Evolutionary conservation across 169 alveolate species (phyloP).

Genomic region (Plasmodium gaboni): DNA sequence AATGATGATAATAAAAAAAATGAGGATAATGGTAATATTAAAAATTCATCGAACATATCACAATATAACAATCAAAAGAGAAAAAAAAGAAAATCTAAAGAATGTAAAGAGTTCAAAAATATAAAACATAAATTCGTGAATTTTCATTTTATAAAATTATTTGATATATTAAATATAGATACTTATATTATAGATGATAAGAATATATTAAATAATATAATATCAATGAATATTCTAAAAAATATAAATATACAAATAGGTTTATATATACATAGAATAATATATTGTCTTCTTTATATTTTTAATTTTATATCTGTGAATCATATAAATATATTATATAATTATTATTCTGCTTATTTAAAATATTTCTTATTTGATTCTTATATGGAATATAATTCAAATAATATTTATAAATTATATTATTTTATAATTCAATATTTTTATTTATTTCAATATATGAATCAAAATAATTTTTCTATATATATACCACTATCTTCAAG

Average conservation of each 20-base stretch:
- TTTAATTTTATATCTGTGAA: constrained; percentile 35
- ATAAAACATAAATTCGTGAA: not conserved
- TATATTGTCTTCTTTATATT: constrained; percentile 3
- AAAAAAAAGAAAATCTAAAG: not conserved
- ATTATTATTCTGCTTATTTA: not conserved
- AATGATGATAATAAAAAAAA: too few species aligned
- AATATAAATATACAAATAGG: constrained; percentile 15
- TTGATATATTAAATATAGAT: constrained; percentile 5
- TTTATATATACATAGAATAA: not conserved
- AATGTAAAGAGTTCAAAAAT: not conserved
- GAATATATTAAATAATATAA: not conserved
- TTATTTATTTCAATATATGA: not conserved
- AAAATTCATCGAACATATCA: too few species aligned
- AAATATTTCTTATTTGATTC: constrained; percentile 2
- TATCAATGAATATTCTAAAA: not conserved
- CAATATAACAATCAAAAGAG: not conserved
- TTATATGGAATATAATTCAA: constrained; percentile 14
- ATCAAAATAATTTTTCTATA: not conserved
- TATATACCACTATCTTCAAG: constrained; percentile 17
- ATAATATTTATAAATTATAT: not conserved
- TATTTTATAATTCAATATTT: constrained; percentile 8
- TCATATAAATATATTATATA: constrained; percentile 15
- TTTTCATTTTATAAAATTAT: constrained; percentile 22
- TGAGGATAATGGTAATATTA: too few species aligned
- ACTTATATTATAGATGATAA: constrained; percentile 35